A percentile compares a stretch with the other conserved stretches of the same genome.
These are phyloP conservation scores for Globisporangium solare DNA, from an alignment of 352 stramenopile genomes.

Conservation along the genomic window DNA sequence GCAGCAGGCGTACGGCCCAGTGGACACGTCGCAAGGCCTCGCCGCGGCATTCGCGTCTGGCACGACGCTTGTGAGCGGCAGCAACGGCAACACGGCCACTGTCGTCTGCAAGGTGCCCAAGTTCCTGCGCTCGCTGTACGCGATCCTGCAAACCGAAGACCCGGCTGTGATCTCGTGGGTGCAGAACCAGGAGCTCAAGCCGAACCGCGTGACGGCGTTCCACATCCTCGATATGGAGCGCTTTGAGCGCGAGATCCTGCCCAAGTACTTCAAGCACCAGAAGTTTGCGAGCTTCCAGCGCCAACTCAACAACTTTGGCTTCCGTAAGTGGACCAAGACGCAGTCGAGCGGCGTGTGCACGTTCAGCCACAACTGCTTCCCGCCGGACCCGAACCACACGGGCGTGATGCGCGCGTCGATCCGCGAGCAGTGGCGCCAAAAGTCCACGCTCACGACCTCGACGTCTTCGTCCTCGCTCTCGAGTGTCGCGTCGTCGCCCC, in stretches of 20 bases:
- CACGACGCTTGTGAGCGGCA: slow-evolving; percentile 3
- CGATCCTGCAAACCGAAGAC: slow-evolving; percentile 77
- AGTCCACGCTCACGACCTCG: slow-evolving; percentile 31
- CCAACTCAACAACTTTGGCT: slow-evolving; percentile 93
- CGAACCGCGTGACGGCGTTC: slow-evolving; percentile 64
- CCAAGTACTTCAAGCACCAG: slow-evolving; percentile 92
- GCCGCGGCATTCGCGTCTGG: slow-evolving; percentile 12
- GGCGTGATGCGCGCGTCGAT: slow-evolving; percentile 38
- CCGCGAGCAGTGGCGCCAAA: slow-evolving; percentile 69
- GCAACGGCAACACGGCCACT: slow-evolving; percentile 8
- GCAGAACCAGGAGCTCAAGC: slow-evolving; percentile 60
- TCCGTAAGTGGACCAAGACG: slow-evolving; percentile 82
- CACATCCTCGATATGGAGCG: slow-evolving; percentile 70
- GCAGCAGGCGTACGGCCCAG: neutral
- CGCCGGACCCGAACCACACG: slow-evolving; percentile 40
- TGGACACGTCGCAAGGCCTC: slow-evolving; percentile 15
- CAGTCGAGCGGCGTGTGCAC: slow-evolving; percentile 77
- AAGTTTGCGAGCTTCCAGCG: slow-evolving; percentile 91
- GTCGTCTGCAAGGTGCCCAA: slow-evolving; percentile 69
- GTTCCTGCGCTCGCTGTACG: slow-evolving; percentile 77
- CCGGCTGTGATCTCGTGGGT: slow-evolving; percentile 63
- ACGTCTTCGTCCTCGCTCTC: slow-evolving; percentile 1
- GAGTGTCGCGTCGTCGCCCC: slow-evolving; percentile 10
- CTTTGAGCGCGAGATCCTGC: slow-evolving; percentile 87
- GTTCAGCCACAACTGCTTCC: slow-evolving; percentile 83